phyloP scores from a whole-genome alignment of 306 rosid species.

The Casuarina glauca region DNA sequence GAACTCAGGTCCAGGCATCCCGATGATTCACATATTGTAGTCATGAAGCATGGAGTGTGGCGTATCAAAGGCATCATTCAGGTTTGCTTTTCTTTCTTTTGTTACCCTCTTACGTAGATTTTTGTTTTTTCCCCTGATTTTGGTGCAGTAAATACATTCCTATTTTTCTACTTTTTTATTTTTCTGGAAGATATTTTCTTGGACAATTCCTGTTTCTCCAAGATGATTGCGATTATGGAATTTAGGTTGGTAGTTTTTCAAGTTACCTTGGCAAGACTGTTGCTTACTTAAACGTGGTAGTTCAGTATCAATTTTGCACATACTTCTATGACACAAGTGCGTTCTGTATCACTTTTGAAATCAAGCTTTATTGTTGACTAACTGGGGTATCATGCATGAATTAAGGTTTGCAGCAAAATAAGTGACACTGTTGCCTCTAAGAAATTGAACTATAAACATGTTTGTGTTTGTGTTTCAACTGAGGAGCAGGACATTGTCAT shows the following conservation, averaged over 20 bases:
- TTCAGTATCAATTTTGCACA: not conserved
- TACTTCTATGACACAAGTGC: not conserved
- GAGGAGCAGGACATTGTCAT: not conserved
- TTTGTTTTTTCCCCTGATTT: not conserved
- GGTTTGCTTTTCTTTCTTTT: constrained; percentile 42
- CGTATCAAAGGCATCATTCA: constrained; percentile 94
- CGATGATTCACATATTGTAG: constrained; percentile 72
- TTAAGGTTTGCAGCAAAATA: not conserved
- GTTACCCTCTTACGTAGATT: constrained; percentile 4
- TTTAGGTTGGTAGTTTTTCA: not conserved
- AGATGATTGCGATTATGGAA: not conserved
- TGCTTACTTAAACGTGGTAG: not conserved
- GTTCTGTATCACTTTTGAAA: not conserved
- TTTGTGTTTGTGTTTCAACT: not conserved
- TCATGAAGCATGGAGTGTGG: constrained; percentile 85
- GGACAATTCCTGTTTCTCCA: not conserved
- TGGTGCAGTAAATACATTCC: not conserved
- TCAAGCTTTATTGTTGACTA: not conserved
- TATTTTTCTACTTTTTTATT: not conserved
- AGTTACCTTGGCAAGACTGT: constrained; percentile 10
- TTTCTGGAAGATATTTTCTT: not conserved
- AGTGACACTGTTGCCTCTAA: not conserved
- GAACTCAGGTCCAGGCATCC: constrained; percentile 81
- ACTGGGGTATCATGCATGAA: not conserved
- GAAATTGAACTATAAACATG: not conserved